Conservation (phyloP, 2,329 filamentous ascomycete species). For the Calonectria pteridis region DNA sequence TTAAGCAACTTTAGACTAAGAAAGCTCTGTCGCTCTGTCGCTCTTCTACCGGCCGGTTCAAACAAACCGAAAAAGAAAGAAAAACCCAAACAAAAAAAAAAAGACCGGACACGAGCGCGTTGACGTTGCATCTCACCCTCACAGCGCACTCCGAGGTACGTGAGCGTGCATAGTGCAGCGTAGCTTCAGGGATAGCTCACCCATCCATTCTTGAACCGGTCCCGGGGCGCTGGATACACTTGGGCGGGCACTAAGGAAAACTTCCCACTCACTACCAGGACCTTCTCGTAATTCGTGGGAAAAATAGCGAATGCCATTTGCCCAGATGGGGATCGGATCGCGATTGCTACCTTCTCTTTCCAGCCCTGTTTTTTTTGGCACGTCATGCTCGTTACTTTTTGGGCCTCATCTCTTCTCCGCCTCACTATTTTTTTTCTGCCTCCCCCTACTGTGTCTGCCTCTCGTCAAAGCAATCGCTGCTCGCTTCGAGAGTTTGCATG, state of each 20-base stretch:
- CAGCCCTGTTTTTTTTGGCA: not conserved
- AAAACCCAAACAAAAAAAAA: too few relatives aligned
- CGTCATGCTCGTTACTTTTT: slow-evolving; percentile 9
- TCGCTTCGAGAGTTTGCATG: not conserved
- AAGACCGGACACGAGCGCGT: not conserved
- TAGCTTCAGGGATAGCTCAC: slow-evolving; percentile 6
- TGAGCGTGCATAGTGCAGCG: not conserved
- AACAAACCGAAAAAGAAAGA: too few relatives aligned
- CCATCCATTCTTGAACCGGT: slow-evolving; percentile 1
- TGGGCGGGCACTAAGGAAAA: slow-evolving; percentile 3
- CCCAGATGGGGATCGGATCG: slow-evolving; percentile 5
- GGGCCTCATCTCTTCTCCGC: not conserved
- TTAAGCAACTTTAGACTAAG: slow-evolving; percentile 4
- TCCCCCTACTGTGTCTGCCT: not conserved
- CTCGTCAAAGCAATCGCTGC: not conserved
- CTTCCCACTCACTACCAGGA: not conserved
- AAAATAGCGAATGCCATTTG: slow-evolving; percentile 2
- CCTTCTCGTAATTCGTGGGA: not conserved
- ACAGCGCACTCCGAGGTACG: slow-evolving; percentile 2
- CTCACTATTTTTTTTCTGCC: not conserved
- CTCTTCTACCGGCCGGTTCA: not conserved
- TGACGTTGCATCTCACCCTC: not conserved
- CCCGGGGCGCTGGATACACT: slow-evolving; percentile 5
- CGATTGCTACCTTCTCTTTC: slow-evolving; percentile 5
- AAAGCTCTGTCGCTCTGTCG: not conserved